Conservation (phyloP, 768 basidiomycete species). For the Cystofilobasidium macerans region DNA sequence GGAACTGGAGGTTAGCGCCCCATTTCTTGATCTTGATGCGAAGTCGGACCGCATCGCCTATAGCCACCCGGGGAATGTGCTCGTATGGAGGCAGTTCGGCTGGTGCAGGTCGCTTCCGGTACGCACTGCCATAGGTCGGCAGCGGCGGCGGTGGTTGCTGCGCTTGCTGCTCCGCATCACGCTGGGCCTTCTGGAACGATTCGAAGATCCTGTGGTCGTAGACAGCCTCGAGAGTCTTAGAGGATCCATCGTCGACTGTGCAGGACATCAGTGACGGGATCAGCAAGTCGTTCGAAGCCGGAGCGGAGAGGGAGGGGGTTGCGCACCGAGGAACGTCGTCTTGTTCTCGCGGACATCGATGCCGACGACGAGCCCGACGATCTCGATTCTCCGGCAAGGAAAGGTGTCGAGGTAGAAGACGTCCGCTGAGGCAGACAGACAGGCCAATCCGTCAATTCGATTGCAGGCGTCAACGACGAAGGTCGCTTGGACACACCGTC, state of each 20-base stretch:
- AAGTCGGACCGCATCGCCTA: conserved; percentile 2
- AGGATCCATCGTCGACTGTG: conserved; percentile 12
- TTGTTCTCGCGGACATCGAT: conserved; percentile 8
- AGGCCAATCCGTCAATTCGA: neutral
- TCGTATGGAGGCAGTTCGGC: neutral
- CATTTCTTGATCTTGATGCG: conserved; percentile 3
- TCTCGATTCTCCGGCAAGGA: neutral
- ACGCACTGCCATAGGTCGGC: too few relatives aligned
- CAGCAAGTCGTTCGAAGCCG: neutral
- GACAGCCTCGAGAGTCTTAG: neutral
- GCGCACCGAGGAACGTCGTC: conserved; percentile 1
- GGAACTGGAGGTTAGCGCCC: neutral
- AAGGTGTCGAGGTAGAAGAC: conserved; percentile 7
- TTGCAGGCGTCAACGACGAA: neutral
- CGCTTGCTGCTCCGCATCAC: neutral
- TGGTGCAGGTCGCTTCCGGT: neutral
- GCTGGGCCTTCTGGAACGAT: neutral
- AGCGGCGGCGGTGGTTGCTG: neutral
- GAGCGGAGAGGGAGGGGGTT: neutral
- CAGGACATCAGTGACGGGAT: neutral
- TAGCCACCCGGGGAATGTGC: neutral
- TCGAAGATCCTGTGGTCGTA: neutral
- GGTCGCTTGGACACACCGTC: neutral
- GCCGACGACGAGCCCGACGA: conserved; percentile 4
- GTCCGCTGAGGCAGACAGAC: neutral